Evolutionary conservation across 306 rosid species (phyloP).

Genomic region (Casuarina equisetifolia): DNA sequence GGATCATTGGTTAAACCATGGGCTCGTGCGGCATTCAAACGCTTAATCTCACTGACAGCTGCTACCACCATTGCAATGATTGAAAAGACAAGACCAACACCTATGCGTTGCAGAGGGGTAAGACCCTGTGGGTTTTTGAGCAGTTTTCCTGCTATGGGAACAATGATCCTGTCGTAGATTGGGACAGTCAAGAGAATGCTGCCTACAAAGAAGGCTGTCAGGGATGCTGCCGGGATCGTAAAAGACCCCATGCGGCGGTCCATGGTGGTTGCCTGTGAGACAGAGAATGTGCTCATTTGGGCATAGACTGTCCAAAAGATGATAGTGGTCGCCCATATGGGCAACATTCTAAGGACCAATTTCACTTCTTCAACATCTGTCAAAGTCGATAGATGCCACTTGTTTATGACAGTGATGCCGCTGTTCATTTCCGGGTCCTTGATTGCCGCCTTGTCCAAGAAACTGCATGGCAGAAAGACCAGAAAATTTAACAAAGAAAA

Average conservation of each 20-base stretch:
- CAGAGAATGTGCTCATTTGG: constrained; percentile 88
- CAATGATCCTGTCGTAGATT: constrained; percentile 57
- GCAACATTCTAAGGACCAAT: constrained; percentile 61
- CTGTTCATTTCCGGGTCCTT: constrained; percentile 16
- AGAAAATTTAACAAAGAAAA: not conserved
- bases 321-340: constrained; percentile 92
- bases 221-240: constrained; percentile 73
- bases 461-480: constrained; percentile 36
- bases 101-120: constrained; percentile 66
- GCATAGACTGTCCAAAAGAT: constrained; percentile 82
- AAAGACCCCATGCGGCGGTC: constrained; percentile 71
- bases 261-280: constrained; percentile 86
- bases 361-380: constrained; percentile 90
- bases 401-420: constrained; percentile 24
- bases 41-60: constrained; percentile 55
- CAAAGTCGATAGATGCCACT: constrained; percentile 64
- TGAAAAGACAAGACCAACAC: constrained; percentile 64
- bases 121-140: constrained; percentile 57
- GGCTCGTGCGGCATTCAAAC: constrained; percentile 39
- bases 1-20: constrained; percentile 37
- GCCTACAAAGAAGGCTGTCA: constrained; percentile 74
- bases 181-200: constrained; percentile 75
- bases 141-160: constrained; percentile 41
- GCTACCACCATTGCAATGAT: constrained; percentile 57
- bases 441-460: constrained; percentile 85